Evolutionary conservation across 2,329 filamentous ascomycete genomes (phyloP).

Genomic region (Boeremia exigua): DNA sequence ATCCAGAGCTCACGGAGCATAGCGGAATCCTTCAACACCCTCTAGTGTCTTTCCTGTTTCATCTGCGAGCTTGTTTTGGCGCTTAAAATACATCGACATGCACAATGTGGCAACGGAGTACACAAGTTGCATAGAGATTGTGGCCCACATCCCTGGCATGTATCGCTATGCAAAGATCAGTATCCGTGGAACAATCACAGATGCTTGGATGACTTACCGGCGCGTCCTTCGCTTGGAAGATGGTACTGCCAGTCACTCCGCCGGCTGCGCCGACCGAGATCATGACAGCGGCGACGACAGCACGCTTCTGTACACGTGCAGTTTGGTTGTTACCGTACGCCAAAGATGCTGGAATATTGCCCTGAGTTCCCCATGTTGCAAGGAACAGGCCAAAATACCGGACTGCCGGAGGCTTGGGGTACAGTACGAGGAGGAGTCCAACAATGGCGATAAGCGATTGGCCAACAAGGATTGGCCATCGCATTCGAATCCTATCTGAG

Average conservation of each 20-base stretch:
- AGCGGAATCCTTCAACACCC: conserved; percentile 36
- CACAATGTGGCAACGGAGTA: conserved; percentile 31
- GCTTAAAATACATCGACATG: conserved; percentile 35
- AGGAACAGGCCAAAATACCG: conserved; percentile 36
- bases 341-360: conserved; percentile 27
- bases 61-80: conserved; percentile 32
- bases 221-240: conserved; percentile 35
- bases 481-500: conserved; percentile 29
- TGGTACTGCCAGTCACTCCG: conserved; percentile 34
- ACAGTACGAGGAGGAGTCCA: conserved; percentile 30
- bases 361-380: conserved; percentile 28
- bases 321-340: conserved; percentile 42
- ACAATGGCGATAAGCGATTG: conserved; percentile 29
- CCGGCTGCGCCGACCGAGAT: conserved; percentile 34
- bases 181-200: too few species aligned
- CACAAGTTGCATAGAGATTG: conserved; percentile 33
- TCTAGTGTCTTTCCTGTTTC: conserved; percentile 29
- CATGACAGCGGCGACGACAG: conserved; percentile 40
- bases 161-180: conserved; percentile 22
- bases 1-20: conserved; percentile 23
- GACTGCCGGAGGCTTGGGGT: conserved; percentile 27
- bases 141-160: conserved; percentile 38
- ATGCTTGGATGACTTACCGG: conserved; percentile 20
- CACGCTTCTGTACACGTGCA: conserved; percentile 37
- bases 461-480: conserved; percentile 30